phyloP scores from a whole-genome alignment of 148 eudicot species.

The Tetragonia tetragonoides region DNA sequence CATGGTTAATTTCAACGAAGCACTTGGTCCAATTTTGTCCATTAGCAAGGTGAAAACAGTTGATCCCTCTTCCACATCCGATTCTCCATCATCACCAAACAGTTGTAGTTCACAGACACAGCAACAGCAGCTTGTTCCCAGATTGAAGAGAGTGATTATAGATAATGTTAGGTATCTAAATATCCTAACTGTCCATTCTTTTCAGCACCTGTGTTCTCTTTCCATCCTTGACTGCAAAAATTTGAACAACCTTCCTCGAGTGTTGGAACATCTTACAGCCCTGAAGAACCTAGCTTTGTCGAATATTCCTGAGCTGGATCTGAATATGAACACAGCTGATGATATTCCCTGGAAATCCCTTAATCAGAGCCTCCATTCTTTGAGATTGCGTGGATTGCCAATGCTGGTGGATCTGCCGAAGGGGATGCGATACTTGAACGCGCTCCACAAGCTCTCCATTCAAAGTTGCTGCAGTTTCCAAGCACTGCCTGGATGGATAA shows the following conservation, averaged over 20 bases:
- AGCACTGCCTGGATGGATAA: conserved; percentile 19
- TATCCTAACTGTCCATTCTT: no score
- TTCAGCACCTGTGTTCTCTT: no score
- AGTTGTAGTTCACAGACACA: no score
- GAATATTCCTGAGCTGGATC: neutral
- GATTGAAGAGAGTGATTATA: neutral
- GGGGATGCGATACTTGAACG: conserved; percentile 3
- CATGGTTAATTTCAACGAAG: no score
- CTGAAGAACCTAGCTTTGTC: neutral
- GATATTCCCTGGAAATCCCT: conserved; percentile 9
- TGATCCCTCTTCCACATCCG: no score
- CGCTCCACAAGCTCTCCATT: conserved; percentile 10
- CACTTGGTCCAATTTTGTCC: no score
- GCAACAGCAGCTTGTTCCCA: neutral
- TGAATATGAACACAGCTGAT: neutral
- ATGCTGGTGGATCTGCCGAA: neutral
- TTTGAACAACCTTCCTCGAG: neutral
- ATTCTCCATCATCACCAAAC: no score
- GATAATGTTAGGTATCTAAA: neutral
- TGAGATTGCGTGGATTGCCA: neutral
- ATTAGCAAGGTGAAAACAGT: no score
- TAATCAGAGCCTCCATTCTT: neutral
- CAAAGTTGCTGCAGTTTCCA: neutral
- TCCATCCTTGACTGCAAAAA: no score
- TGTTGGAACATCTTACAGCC: conserved; percentile 20